Percentiles rank a stretch among this genome's conserved stretches.
Evolutionary conservation across 306 rosid species (phyloP).

Genomic region (Heteromeles arbutifolia): DNA sequence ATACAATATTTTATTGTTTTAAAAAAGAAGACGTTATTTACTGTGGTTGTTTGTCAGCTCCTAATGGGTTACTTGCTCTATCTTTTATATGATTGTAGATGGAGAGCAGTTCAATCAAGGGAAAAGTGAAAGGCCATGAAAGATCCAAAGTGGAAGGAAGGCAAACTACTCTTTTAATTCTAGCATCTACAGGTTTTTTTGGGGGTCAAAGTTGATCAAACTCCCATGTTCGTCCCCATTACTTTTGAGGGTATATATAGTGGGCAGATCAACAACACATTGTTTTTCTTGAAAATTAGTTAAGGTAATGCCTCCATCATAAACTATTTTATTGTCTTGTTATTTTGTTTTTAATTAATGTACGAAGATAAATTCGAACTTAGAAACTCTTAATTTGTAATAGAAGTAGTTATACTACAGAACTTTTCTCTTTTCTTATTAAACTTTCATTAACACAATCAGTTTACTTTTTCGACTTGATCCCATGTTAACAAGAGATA

Average conservation of each 20-base stretch:
- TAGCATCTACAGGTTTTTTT: background rate
- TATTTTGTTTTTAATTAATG: too few relatives aligned
- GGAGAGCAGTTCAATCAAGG: background rate
- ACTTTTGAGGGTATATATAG: background rate
- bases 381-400: too few relatives aligned
- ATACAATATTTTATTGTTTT: too few relatives aligned
- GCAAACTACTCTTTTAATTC: background rate
- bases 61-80: background rate
- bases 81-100: background rate
- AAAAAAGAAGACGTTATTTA: too few relatives aligned
- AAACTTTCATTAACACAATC: background rate
- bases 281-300: background rate
- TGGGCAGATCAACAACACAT: background rate
- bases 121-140: constrained; percentile 1
- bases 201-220: too few relatives aligned
- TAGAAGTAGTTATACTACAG: too few relatives aligned
- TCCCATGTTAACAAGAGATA: background rate
- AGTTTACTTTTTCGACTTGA: background rate
- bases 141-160: background rate
- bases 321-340: background rate
- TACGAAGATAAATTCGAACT: too few relatives aligned
- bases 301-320: background rate
- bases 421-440: background rate
- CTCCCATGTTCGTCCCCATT: background rate
- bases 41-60: too few relatives aligned